These are phyloP conservation scores for Capsella rubella DNA, from an alignment of 441 rosid genomes.

Conservation along the genomic window DNA sequence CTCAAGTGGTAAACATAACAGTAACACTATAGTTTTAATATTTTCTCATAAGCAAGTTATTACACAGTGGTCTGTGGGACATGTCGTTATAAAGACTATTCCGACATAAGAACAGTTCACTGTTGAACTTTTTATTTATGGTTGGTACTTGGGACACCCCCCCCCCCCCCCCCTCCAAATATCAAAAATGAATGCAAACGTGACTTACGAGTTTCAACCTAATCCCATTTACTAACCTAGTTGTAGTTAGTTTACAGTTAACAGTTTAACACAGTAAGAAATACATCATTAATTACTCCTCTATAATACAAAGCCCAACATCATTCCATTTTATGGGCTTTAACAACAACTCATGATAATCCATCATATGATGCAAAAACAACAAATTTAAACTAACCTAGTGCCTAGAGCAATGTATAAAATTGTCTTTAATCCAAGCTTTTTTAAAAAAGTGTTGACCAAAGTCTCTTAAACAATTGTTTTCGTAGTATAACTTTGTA, in stretches of 20 bases:
- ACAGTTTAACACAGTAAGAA: not conserved
- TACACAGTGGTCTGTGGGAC: not conserved
- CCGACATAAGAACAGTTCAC: conserved; percentile 40
- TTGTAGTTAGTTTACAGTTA: too few relatives aligned
- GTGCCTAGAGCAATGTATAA: too few relatives aligned
- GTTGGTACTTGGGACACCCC: conserved; percentile 22
- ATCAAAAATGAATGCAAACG: conserved; percentile 29
- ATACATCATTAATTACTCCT: not conserved
- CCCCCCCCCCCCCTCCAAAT: not conserved
- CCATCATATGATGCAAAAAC: not conserved
- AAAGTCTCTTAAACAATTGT: too few relatives aligned
- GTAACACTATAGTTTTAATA: too few relatives aligned
- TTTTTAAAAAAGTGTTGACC: too few relatives aligned
- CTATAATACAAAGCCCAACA: conserved; percentile 19
- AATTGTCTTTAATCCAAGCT: too few relatives aligned
- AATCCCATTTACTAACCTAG: conserved; percentile 2
- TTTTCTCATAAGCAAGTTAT: not conserved
- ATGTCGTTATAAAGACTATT: conserved; percentile 27
- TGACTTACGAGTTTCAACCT: conserved; percentile 28
- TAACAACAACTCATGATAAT: not conserved
- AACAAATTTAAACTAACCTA: too few relatives aligned
- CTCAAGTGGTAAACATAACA: too few relatives aligned
- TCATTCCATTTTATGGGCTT: conserved; percentile 13
- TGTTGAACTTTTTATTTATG: conserved; percentile 17
- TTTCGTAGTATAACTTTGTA: too few relatives aligned